Evolutionary conservation across 2,329 filamentous ascomycete species (phyloP).

Genomic region (Basipetospora chlamydospora): DNA sequence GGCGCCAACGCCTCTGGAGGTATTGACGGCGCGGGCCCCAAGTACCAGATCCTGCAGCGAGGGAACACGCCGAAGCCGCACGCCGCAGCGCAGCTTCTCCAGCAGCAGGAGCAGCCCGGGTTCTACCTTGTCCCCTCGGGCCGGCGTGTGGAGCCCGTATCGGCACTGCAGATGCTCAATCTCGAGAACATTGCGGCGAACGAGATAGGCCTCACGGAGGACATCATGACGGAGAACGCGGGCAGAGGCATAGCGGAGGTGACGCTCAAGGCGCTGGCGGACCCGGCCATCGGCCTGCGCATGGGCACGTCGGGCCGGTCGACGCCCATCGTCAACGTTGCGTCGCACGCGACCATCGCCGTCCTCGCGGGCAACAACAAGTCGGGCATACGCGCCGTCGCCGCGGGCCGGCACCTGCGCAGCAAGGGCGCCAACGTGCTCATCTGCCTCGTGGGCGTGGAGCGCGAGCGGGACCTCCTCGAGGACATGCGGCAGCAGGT

Average conservation of each 20-base stretch:
- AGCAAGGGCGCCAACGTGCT: conserved; percentile 72
- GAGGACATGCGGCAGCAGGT: conserved; percentile 71
- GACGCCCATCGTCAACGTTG: conserved; percentile 13
- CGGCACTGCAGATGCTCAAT: conserved; percentile 74
- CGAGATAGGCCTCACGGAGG: conserved; percentile 74
- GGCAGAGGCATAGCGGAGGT: conserved; percentile 80
- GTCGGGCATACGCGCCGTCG: conserved; percentile 69
- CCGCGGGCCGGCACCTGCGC: conserved; percentile 72
- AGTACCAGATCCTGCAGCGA: conserved; percentile 5
- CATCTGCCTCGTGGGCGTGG: conserved; percentile 71
- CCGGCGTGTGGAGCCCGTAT: conserved; percentile 46
- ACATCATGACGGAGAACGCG: conserved; percentile 84
- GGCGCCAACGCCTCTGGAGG: no score
- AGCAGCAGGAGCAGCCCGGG: conserved; percentile 14
- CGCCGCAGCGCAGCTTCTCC: no score
- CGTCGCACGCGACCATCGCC: conserved; percentile 34
- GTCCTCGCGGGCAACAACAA: conserved; percentile 94
- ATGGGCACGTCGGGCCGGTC: conserved; percentile 25
- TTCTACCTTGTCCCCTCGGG: conserved; percentile 41
- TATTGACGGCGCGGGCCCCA: conserved; percentile 1
- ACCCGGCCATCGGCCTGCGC: conserved; percentile 43
- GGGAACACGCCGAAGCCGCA: background rate
- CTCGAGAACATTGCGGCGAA: conserved; percentile 83
- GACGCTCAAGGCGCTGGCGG: conserved; percentile 52
- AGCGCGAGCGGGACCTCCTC: conserved; percentile 66